phyloP scores from a whole-genome alignment of 495 filamentous ascomycete genomes.

The Endocarpon pusillum region DNA sequence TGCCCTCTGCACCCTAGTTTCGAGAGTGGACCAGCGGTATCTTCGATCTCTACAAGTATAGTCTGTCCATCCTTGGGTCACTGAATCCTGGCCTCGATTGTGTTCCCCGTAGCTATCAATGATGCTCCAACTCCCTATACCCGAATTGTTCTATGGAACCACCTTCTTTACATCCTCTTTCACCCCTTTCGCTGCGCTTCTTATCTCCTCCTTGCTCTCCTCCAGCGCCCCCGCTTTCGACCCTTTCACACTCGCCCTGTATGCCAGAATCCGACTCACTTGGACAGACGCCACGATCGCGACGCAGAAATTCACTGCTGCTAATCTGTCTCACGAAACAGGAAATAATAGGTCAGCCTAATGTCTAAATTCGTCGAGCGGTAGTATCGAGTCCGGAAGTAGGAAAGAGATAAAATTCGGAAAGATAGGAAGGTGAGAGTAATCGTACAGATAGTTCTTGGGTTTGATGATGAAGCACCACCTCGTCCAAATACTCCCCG shows the following conservation, averaged over 20 bases:
- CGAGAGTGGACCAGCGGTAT: too few relatives aligned
- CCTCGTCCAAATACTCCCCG: conserved; percentile 93
- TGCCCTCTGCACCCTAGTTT: too few relatives aligned
- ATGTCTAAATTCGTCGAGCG: conserved; percentile 2
- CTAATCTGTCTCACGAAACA: conserved; percentile 38
- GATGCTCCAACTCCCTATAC: too few relatives aligned
- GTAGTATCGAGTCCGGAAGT: neutral
- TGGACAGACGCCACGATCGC: conserved; percentile 72
- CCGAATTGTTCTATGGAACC: conserved; percentile 5
- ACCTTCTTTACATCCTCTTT: conserved; percentile 25
- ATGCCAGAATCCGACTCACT: conserved; percentile 56
- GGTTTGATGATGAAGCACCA: conserved; percentile 98
- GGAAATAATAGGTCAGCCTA: too few relatives aligned
- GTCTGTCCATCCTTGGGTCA: too few relatives aligned
- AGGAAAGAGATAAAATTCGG: too few relatives aligned
- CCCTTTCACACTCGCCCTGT: conserved; percentile 39
- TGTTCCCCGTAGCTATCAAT: too few relatives aligned
- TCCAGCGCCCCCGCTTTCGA: conserved; percentile 17
- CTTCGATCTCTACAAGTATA: too few relatives aligned
- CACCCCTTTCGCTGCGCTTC: conserved; percentile 28
- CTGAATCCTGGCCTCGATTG: too few relatives aligned
- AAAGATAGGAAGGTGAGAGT: neutral
- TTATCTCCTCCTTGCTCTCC: conserved; percentile 32
- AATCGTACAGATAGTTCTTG: conserved; percentile 62
- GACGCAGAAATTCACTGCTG: conserved; percentile 97